These are phyloP conservation scores for Eutypa lata DNA, from an alignment of 2,329 filamentous ascomycete species.

Conservation along the genomic window DNA sequence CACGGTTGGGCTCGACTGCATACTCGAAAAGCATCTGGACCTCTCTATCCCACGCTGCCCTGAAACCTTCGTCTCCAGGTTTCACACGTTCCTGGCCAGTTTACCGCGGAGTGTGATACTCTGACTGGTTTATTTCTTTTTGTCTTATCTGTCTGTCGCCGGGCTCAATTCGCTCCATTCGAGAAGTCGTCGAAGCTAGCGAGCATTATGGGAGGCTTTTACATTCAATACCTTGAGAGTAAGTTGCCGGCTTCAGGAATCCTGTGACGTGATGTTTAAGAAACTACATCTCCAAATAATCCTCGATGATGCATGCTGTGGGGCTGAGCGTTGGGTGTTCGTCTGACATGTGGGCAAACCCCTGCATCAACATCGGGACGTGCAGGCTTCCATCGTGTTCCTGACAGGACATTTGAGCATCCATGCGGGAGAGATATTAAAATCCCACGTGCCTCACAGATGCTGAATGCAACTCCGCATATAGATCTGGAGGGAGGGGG, in stretches of 20 bases:
- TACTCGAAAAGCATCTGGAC: constrained; percentile 34
- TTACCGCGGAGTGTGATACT: constrained; percentile 19
- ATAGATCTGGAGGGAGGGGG: constrained; percentile 8
- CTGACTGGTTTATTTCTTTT: neutral
- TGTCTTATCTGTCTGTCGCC: neutral
- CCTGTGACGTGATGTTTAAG: constrained; percentile 6
- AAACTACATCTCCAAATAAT: constrained; percentile 15
- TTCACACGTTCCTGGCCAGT: constrained; percentile 21
- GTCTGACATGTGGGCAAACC: constrained; percentile 33
- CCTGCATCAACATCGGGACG: constrained; percentile 28
- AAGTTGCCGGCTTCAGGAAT: constrained; percentile 42
- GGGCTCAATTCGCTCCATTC: neutral
- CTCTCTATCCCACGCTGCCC: constrained; percentile 28
- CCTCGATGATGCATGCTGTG: constrained; percentile 29
- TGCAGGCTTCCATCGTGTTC: constrained; percentile 27
- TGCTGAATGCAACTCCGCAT: constrained; percentile 11
- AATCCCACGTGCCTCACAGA: constrained; percentile 24
- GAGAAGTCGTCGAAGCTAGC: constrained; percentile 5
- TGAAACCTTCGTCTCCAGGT: constrained; percentile 22
- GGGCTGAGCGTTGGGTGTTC: constrained; percentile 27
- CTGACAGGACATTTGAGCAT: constrained; percentile 20
- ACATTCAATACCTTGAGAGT: constrained; percentile 74
- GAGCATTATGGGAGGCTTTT: constrained; percentile 58
- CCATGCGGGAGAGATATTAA: constrained; percentile 14
- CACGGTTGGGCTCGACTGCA: constrained; percentile 55